These are phyloP conservation scores for Didymellaceae sp. DNA, from an alignment of 2,329 filamentous ascomycete species.

Conservation along the genomic window DNA sequence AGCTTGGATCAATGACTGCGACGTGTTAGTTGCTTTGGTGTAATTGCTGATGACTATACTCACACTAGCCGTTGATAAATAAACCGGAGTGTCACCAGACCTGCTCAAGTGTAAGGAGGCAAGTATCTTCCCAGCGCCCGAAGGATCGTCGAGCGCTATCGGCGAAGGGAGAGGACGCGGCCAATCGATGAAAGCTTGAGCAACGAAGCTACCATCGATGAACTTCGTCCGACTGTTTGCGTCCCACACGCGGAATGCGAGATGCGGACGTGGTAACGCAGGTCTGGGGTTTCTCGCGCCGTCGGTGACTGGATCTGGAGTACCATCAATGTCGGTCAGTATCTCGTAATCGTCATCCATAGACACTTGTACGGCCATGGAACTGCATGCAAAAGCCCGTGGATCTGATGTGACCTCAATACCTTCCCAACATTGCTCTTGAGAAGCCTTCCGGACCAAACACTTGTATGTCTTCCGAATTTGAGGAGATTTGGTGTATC, in stretches of 20 bases:
- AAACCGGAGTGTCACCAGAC: constrained; percentile 9
- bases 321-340: not conserved
- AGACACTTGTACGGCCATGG: not conserved
- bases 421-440: not conserved
- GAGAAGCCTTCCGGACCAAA: not conserved
- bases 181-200: constrained; percentile 1
- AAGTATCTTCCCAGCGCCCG: not conserved
- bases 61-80: constrained; percentile 11
- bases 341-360: not conserved
- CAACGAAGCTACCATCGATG: constrained; percentile 11
- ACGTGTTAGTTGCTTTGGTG: too few relatives aligned
- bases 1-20: constrained; percentile 7
- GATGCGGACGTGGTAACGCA: not conserved
- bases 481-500: not conserved
- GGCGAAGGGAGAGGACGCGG: constrained; percentile 5
- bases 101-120: constrained; percentile 3
- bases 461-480: constrained; percentile 6
- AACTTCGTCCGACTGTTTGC: constrained; percentile 1
- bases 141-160: constrained; percentile 3
- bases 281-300: not conserved
- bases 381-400: not conserved
- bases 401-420: too few relatives aligned
- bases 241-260: constrained; percentile 20
- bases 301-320: too few relatives aligned
- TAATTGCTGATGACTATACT: too few relatives aligned